These are phyloP conservation scores for Paxillus rubicundulus DNA, from an alignment of 768 basidiomycete genomes.

Conservation along the genomic window DNA sequence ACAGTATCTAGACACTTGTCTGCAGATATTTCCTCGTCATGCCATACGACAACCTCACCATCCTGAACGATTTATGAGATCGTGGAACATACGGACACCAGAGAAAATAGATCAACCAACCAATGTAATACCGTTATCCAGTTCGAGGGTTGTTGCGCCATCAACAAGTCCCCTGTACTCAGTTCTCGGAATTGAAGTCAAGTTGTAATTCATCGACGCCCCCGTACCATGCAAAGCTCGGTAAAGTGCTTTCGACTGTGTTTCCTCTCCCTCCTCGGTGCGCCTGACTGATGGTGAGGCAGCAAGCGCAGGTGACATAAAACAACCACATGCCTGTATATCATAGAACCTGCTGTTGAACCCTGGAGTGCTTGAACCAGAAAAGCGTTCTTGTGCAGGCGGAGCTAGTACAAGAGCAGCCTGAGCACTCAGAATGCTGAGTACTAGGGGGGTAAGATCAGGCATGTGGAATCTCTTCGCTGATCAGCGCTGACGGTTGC, in stretches of 20 bases:
- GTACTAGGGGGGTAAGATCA: conserved; percentile 8
- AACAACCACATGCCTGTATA: conserved; percentile 41
- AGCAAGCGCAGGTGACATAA: conserved; percentile 1
- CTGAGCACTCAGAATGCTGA: not conserved
- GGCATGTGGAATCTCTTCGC: conserved; percentile 13
- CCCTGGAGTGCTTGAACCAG: not conserved
- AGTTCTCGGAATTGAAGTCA: conserved; percentile 4
- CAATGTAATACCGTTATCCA: conserved; percentile 77
- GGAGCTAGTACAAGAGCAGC: conserved; percentile 19
- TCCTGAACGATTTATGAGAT: conserved; percentile 45
- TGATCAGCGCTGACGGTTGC: not conserved
- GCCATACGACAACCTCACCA: conserved; percentile 76
- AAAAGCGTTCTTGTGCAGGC: conserved; percentile 28
- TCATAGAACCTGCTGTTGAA: conserved; percentile 40
- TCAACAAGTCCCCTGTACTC: conserved; percentile 64
- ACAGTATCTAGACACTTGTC: conserved; percentile 69
- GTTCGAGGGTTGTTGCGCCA: conserved; percentile 72
- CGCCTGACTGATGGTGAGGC: conserved; percentile 40
- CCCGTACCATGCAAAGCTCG: conserved; percentile 70
- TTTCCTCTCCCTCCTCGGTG: conserved; percentile 79
- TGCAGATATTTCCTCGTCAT: conserved; percentile 63
- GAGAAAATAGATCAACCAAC: conserved; percentile 31
- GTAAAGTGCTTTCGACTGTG: conserved; percentile 68
- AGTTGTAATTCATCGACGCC: conserved; percentile 8
- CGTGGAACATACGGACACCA: not conserved